Percentiles rank a stretch among this genome's conserved stretches.
These are phyloP conservation scores for Aspergillus homomorphus DNA, from an alignment of 495 filamentous ascomycete genomes.

Conservation along the genomic window DNA sequence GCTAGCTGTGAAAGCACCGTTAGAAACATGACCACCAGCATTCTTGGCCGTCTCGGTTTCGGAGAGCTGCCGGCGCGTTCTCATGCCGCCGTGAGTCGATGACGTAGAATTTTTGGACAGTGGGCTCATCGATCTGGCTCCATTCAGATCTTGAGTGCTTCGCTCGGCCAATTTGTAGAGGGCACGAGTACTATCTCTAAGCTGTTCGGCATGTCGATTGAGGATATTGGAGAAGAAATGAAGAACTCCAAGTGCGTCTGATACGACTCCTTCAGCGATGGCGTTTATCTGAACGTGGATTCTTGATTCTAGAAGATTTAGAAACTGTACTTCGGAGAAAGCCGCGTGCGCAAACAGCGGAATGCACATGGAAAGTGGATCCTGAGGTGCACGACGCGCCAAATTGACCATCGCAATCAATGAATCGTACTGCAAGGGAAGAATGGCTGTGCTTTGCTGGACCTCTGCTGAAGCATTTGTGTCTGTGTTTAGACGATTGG, in stretches of 20 bases:
- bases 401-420: conserved; percentile 1
- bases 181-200: not conserved
- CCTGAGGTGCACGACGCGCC: not conserved
- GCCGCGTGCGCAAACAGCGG: conserved; percentile 5
- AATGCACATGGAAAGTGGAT: conserved; percentile 2
- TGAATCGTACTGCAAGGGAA: conserved; percentile 1
- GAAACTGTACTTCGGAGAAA: conserved; percentile 6
- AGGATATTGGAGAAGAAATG: conserved; percentile 3
- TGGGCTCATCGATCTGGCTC: too few species aligned
- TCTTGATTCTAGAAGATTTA: not conserved
- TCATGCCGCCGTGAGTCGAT: too few species aligned
- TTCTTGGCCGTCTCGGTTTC: too few species aligned
- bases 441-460: conserved; percentile 3
- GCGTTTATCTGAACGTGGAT: not conserved
- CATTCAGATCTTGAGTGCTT: not conserved
- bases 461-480: not conserved
- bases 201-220: conserved; percentile 1
- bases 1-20: too few species aligned
- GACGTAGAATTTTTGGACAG: too few species aligned
- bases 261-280: too few species aligned
- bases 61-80: too few species aligned
- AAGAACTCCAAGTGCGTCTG: not conserved
- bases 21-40: too few species aligned
- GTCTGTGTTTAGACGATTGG: not conserved
- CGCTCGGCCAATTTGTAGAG: not conserved